A percentile compares a stretch with the other conserved stretches of the same genome.
phyloP scores from a whole-genome alignment of 1,284 basidiomycete species.

The Ganoderma meredithae region DNA sequence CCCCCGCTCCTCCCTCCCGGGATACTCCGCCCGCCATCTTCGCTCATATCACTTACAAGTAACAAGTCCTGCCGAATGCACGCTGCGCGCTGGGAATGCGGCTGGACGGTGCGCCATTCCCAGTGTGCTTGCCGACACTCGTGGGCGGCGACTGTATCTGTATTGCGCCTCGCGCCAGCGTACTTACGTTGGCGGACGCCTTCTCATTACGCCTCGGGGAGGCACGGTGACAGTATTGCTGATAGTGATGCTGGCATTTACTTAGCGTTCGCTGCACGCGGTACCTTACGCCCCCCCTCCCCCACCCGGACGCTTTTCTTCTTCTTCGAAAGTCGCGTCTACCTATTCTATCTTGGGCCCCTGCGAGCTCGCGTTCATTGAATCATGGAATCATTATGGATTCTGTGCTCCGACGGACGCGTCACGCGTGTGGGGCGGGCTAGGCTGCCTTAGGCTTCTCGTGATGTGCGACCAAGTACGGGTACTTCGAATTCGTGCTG shows the following conservation, averaged over 20 bases:
- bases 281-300: neutral
- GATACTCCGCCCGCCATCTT: neutral
- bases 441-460: neutral
- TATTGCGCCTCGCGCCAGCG: neutral
- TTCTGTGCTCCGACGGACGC: no score
- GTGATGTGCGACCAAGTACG: neutral
- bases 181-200: neutral
- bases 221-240: no score
- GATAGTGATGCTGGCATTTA: neutral
- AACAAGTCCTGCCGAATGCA: neutral
- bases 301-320: neutral
- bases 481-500: no score
- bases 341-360: neutral
- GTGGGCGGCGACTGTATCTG: neutral
- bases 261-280: neutral
- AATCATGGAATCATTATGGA: no score
- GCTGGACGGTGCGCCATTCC: neutral
- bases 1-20: neutral
- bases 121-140: conserved; percentile 3
- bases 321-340: neutral
- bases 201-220: neutral
- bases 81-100: neutral
- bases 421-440: no score
- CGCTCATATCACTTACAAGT: no score
- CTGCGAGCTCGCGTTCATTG: no score